phyloP scores from a whole-genome alignment of 768 basidiomycete species.

The Suillus decipiens region DNA sequence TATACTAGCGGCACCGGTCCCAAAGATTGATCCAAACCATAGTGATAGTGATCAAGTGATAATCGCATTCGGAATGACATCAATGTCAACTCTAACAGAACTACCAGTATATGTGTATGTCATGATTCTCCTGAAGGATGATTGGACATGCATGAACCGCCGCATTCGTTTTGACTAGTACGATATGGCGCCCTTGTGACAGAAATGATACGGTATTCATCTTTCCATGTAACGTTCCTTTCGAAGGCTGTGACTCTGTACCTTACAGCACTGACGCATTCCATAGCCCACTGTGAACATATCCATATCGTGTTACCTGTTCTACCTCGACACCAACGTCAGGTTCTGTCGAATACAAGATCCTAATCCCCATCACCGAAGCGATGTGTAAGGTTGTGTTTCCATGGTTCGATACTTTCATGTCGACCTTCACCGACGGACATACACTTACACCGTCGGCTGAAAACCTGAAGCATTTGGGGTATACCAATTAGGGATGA shows the following conservation, averaged over 20 bases:
- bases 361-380: neutral
- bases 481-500: too few species aligned
- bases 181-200: neutral
- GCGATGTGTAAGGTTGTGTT: neutral
- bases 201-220: neutral
- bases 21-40: neutral
- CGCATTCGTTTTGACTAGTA: neutral
- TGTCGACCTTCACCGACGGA: too few species aligned
- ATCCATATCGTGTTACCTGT: neutral
- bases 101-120: neutral
- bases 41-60: neutral
- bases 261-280: neutral
- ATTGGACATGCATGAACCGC: conserved; percentile 1
- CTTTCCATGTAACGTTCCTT: neutral
- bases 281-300: neutral
- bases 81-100: neutral
- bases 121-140: neutral
- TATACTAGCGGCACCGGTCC: neutral
- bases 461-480: too few species aligned
- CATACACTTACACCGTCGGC: too few species aligned
- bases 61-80: neutral
- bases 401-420: too few species aligned
- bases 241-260: neutral
- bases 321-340: neutral
- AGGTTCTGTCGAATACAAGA: too few species aligned